A percentile compares a stretch with the other conserved stretches of the same genome.
phyloP scores from a whole-genome alignment of 805 yeast genomes.

The Saccharomycopsis fibuligera region DNA sequence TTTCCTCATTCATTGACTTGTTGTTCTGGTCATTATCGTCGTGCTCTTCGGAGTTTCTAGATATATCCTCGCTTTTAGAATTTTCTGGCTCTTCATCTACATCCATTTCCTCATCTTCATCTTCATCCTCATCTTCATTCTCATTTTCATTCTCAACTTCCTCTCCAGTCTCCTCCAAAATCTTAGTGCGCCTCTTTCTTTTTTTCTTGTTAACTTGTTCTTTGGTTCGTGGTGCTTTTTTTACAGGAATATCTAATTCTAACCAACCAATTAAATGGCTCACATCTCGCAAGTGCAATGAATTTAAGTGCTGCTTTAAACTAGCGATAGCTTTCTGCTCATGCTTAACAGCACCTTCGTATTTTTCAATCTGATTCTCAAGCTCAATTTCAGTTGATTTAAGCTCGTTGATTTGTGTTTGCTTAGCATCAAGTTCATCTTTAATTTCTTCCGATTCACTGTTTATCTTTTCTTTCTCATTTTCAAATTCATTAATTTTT shows the following conservation, averaged over 20 bases:
- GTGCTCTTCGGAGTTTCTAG: constrained; percentile 10
- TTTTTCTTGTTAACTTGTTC: constrained; percentile 4
- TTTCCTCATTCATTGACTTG: constrained; percentile 10
- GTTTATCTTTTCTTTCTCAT: constrained; percentile 33
- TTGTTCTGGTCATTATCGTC: constrained; percentile 22
- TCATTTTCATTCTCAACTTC: constrained; percentile 21
- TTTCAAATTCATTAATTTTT: constrained; percentile 28
- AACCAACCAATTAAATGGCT: constrained; percentile 46
- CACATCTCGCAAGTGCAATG: constrained; percentile 49
- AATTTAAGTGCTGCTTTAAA: constrained; percentile 35
- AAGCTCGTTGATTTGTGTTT: constrained; percentile 45
- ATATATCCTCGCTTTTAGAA: constrained; percentile 1
- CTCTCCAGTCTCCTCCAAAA: constrained; percentile 2
- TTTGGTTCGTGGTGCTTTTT: constrained; percentile 1
- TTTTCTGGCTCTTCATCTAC: constrained; percentile 13
- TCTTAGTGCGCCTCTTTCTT: constrained; percentile 13
- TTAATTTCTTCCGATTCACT: constrained; percentile 37
- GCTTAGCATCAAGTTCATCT: constrained; percentile 35
- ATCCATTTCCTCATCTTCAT: constrained; percentile 24
- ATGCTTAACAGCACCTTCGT: constrained; percentile 33
- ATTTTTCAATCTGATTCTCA: constrained; percentile 55
- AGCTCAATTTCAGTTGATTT: constrained; percentile 63
- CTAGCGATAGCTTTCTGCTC: constrained; percentile 35
- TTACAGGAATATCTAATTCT: constrained; percentile 16
- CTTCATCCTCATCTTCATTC: constrained; percentile 28